phyloP scores from a whole-genome alignment of 139 green algal species.

The Chlamydomonas sp. region DNA sequence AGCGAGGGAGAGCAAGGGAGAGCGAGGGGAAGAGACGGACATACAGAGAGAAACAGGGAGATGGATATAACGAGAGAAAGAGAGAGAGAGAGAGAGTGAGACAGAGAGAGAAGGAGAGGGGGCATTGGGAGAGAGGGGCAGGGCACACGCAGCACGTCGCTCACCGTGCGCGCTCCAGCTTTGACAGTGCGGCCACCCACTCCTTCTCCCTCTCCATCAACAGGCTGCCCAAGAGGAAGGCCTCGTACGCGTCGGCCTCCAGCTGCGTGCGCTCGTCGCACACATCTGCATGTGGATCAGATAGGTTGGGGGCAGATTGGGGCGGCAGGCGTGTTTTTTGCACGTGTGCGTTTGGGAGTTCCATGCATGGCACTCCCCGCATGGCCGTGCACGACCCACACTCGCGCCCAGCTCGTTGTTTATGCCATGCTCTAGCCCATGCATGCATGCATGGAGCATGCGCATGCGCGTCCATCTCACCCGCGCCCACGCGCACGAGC shows the following conservation, averaged over 20 bases:
- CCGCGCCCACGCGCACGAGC: background rate
- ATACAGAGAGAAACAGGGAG: background rate
- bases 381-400: too few relatives aligned
- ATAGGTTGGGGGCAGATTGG: too few relatives aligned
- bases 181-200: constrained; percentile 61
- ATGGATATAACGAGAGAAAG: background rate
- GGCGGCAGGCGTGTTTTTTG: too few relatives aligned
- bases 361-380: background rate
- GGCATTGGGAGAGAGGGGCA: background rate
- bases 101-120: background rate
- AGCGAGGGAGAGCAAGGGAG: background rate
- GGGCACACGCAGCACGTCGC: background rate
- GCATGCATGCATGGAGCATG: too few relatives aligned
- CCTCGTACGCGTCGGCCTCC: constrained; percentile 80
- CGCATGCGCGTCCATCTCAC: too few relatives aligned
- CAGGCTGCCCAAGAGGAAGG: constrained; percentile 62
- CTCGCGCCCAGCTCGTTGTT: too few relatives aligned
- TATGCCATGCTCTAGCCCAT: too few relatives aligned
- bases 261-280: constrained; percentile 61
- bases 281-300: too few relatives aligned
- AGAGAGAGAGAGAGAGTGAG: background rate
- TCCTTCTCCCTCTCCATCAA: constrained; percentile 73
- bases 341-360: too few relatives aligned
- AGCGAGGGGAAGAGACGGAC: background rate
- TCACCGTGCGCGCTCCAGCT: constrained; percentile 63